Base-by-base conservation (phyloP, 2,329 filamentous ascomycete species). In the Thielaviopsis cerberus region DNA sequence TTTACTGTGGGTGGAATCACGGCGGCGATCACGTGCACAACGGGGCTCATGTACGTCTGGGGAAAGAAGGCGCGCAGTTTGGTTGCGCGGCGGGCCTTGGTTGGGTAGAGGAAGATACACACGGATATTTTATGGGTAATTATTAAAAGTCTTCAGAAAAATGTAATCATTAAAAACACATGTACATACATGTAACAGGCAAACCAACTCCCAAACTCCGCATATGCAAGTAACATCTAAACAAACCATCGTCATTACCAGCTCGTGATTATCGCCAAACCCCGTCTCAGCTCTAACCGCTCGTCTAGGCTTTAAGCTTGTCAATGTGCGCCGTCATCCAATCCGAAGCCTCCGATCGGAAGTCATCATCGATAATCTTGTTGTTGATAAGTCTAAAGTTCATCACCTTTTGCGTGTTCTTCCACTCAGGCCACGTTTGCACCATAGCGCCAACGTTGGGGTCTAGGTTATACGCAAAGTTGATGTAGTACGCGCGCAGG, bases 401-500 rank as follows among this genome's bases (percentile, higher is more conserved):
- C 54, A 65, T 53, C 65, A 82, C 58, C 63, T 74, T 59, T 20
- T 53, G 53, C 0, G 55, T 58, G 30, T 62, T 57, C 6, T 66
- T 70, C 76, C 78, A 83, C 62, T 73, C 58, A 13, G 64, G 64
- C 61, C 65, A 66, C 4, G 57, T 25, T 3, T 60, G 52, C 17
- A 64, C 61, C 68, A 70, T 41, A 64, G 66, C 24, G 10, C 69
- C 67, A 22, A 57, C 48, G 62, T 83, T 83, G 0, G 80, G 80
- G 63, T 83, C 74, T 34, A 78, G 64, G 7, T 76, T 71, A 62
- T 81, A 73, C 1, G 81, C 68, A 63, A 84, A 84, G 13, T 71
- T 74, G 54, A 78, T 69, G 62, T 81, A 83, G 65, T 83, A 83
- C 0, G 72, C 71, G 54, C 76, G 73, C 25, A 78, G 75, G 0